Evolutionary conservation across 805 yeast species (phyloP), one percentile per base, ranked within the genome.

Genomic region (Starmerella floricola): DNA sequence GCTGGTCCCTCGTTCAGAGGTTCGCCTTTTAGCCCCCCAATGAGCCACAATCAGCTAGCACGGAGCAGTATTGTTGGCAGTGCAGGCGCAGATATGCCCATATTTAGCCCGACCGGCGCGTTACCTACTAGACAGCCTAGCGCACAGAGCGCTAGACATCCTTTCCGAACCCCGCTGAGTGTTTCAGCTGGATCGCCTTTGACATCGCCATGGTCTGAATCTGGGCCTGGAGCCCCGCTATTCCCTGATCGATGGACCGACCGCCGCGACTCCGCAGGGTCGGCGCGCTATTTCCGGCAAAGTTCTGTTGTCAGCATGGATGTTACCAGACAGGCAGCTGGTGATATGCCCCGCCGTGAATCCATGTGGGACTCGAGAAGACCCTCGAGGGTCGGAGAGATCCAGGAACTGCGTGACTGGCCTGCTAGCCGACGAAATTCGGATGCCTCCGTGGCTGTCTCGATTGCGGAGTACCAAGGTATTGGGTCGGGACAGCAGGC

Each of bases 241-340:
- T 46, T 47, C 21, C 44, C 40, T n/a, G 50, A 45, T n/a, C 23
- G 46, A 28, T 40, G 46, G 51, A 33, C 41, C 45, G 45, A 38
- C 36, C 50, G 48, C 18, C 34, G 42, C 31, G 44, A 40, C 24
- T 33, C 47, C 8, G 21, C 44, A 27, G 23, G 44, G 15, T 16
- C 31, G n/a, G 40, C 49, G 28, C 48, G 56, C 17, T 51, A 44
- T 40, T 53, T 44, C 52, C 50, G 57, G 13, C 57, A 54, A 40
- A 42, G 55, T 23, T 47, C 53, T 17, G 39, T 54, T 8, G 55
- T 54, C 3, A 47, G 51, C 42, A 48, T 52, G 19, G 57, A 53
- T 34, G 40, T 54, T 8, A 40, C 31, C 11, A 47, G 52, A n/a
- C 55, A 51, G 32, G 47, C 40, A 15, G 45, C 26, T 15, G 26